Evolutionary conservation across 2,329 filamentous ascomycete species (phyloP), one percentile per base, ranked within the genome.

Genomic region (Ophiostoma angusticollis): DNA sequence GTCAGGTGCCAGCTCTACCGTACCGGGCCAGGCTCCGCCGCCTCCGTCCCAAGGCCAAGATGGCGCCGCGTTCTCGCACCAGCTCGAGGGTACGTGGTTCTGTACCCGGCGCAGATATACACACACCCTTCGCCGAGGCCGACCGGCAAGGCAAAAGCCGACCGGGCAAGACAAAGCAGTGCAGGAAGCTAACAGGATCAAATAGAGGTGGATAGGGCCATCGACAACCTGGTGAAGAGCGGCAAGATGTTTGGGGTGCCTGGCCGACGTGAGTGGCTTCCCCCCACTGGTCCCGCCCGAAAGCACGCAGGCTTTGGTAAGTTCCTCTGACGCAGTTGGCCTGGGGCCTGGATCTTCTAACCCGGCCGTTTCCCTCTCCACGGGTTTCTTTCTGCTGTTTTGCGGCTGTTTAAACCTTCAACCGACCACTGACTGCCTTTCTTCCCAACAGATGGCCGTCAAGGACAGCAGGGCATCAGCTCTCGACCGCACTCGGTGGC

Each of bases 211-310:
- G 91, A 96, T 50, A 81, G 89, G 58, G 89, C 89, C 50, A 78
- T 89, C 54, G 91, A 96, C 56, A 96, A 96, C 61, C 74, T 98
- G 45, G 74, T 89, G 55, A 96, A 96, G 72, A 94, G 87, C 59
- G 87, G 87, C 54, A 96, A 96, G 69, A 79, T 87, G 64, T 91
- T 89, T 62, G 76, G 71, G 54, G 64, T 65, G 55, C 49, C 54
- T 35, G 68, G 67, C 54, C 84, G 91, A 61, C 83, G 87, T 71
- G 84, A 94, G 64, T 93, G 77, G 43, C 70, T 79, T 72, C 64
- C 74, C 62, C 69, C 71, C 58, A 29, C 37, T 24, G 67, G 64
- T 49, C 63, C 65, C 43, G 66, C 68, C 53, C 70, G 67, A 55
- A 55, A 62, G 37, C 74, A 68, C 54, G 61, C 67, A 48, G 72